Evolutionary conservation across 345 rosid genomes (phyloP), one percentile per base, ranked within the genome.

Genomic region (Gossypium ekmanianum): DNA sequence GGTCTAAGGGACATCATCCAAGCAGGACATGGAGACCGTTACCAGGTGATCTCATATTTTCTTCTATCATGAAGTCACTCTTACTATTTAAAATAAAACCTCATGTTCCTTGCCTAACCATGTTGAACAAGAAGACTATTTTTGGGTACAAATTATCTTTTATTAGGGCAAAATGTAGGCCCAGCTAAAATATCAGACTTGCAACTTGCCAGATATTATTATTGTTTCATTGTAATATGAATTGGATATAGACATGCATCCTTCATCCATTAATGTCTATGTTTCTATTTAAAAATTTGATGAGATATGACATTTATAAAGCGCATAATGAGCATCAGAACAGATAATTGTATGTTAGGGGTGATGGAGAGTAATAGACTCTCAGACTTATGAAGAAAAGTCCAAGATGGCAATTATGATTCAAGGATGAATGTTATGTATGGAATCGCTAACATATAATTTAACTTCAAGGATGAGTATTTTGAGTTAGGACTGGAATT

Each of bases 21-120:
- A 83, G 97, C 98, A 63, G 98, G 99, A 66, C 97, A 87, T 74
- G 95, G 94, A 57, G 97, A 88, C 81, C 93, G 98, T 72, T 96
- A 96, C 78, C 94, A 96, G 98, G 99, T 95, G 68, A 61, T 50
- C 71, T 50, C 34, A 18, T 61, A 67, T 78, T 34, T 76, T 78
- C 61, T 34, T 70, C 34, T 70, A 26, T 9, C 8, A 61, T 18
- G 51, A 50, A 75, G 16, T 70, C 9, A 2, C 47, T 71, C 18
- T 47, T 27, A 45, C 20, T 65, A 26, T 52, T 58, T 41, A 16
- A 14, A 22, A 11, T 51, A n/a, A n/a, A 73, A 47, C 11, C 22
- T 22, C 13, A 1, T 45, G 39, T 67, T 67, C 27, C 71, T 1
- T 22, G 12, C 22, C 7, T 67, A 57, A 22, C 62, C 14, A 22